Base-by-base conservation (phyloP, 2,329 filamentous ascomycete genomes). In the Emericellopsis atlantica region DNA sequence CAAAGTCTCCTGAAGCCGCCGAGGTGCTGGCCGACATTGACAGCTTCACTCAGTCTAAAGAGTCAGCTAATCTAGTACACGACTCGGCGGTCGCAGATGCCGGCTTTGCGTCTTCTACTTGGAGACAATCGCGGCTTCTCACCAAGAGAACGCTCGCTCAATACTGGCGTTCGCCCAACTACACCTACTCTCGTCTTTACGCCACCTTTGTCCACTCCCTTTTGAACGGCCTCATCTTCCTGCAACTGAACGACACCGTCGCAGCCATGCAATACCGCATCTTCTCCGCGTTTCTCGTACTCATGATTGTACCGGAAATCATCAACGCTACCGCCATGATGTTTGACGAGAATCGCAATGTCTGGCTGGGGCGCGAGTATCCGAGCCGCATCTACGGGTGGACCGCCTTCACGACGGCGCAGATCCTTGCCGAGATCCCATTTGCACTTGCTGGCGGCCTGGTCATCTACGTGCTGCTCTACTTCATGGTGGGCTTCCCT, bases 191-290 rank as follows among this genome's bases (percentile, higher is more conserved):
- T 26, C 71, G 76, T 43, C 66, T 45, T 31, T 71, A 76, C 43
- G 66, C 44, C 0, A 37, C 48, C 0, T 29, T 58, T n/a, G 53
- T 84, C 45, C 67, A 81, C 34, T 81, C 79, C 15, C 75, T 84
- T 55, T 83, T 85, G 67, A 84, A 83, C 59, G 79, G 79, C 18
- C 84, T 84, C 58, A 84, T 80, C 11, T 85, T 84, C 64, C 84
- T 72, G 64, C 66, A 76, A 49, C 68, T 84, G 5, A 76, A 76
- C 6, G 66, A 76, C 53, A 69, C 73, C 0, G 65, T 74, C n/a
- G 75, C 81, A 47, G 81, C 81, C 15, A 61, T 85, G 9, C 79
- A 84, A 50, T 80, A 84, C 53, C 76, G 80, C 44, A 72, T 85
- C 58, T 84, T 85, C 55, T 69, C 68, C 44, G 74, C 82, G 45